phyloP scores from a whole-genome alignment of 768 basidiomycete species.

The Trametes sanguinea region DNA sequence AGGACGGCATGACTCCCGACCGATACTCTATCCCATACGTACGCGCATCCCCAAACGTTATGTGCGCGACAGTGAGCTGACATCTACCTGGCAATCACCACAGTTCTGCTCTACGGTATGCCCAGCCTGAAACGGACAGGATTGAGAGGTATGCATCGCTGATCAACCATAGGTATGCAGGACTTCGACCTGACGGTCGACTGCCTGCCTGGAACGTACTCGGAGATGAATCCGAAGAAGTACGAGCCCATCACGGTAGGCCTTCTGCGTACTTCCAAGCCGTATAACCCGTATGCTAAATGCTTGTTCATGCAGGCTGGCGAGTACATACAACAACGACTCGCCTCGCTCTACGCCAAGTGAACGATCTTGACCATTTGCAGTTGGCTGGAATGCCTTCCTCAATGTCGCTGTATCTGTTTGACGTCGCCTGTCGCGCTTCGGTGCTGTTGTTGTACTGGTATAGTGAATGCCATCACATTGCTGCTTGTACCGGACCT shows the following conservation, averaged over 20 bases:
- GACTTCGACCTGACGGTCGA: slow-evolving; percentile 37
- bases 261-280: too few species aligned
- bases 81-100: slow-evolving; percentile 11
- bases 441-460: too few species aligned
- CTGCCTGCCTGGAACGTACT: slow-evolving; percentile 52
- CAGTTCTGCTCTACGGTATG: slow-evolving; percentile 39
- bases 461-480: too few species aligned
- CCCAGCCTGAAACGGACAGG: not conserved
- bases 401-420: too few species aligned
- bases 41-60: slow-evolving; percentile 18
- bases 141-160: too few species aligned
- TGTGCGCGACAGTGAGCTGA: too few species aligned
- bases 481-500: too few species aligned
- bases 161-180: not conserved
- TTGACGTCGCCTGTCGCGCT: too few species aligned
- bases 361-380: not conserved
- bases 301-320: not conserved
- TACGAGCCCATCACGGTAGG: slow-evolving; percentile 47
- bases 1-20: slow-evolving; percentile 42
- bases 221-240: slow-evolving; percentile 49
- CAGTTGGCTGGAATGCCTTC: too few species aligned
- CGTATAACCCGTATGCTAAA: too few species aligned
- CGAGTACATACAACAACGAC: slow-evolving; percentile 6
- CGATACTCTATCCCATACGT: slow-evolving; percentile 65
- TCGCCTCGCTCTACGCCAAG: slow-evolving; percentile 1